Percentiles rank a stretch among this genome's conserved stretches.
Evolutionary conservation across 768 basidiomycete species (phyloP).

Genomic region (Termitomyces sp.): DNA sequence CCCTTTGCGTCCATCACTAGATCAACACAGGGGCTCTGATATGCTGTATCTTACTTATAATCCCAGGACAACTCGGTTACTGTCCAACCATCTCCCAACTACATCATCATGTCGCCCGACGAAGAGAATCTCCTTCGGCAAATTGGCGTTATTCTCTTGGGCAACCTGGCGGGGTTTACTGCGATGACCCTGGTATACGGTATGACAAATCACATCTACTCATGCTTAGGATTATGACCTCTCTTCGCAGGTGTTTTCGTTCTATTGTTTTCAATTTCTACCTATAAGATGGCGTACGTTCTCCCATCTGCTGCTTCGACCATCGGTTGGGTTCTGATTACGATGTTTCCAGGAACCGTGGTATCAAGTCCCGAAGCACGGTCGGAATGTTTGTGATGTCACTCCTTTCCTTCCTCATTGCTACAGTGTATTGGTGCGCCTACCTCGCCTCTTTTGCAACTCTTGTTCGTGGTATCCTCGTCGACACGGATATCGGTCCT

Average conservation of each 20-base stretch:
- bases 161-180: constrained; percentile 13
- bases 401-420: constrained; percentile 6
- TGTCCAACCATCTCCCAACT: background rate
- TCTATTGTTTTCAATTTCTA: constrained; percentile 9
- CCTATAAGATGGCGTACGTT: constrained; percentile 13
- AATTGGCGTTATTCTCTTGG: constrained; percentile 12
- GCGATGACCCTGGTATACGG: constrained; percentile 15
- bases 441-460: constrained; percentile 15
- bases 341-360: constrained; percentile 1
- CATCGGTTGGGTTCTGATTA: background rate
- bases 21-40: constrained; percentile 1
- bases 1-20: background rate
- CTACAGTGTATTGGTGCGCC: constrained; percentile 15
- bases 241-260: constrained; percentile 10
- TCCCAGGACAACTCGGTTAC: background rate
- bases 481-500: constrained; percentile 14
- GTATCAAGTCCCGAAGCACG: background rate
- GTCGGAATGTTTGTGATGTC: constrained; percentile 1
- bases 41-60: background rate
- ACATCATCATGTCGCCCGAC: background rate
- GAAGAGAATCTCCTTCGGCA: constrained; percentile 11
- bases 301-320: background rate
- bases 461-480: constrained; percentile 14
- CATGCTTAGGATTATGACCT: background rate
- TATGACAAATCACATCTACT: background rate